phyloP scores from a whole-genome alignment of 2,329 filamentous ascomycete genomes.

The Xylogone sp. region DNA sequence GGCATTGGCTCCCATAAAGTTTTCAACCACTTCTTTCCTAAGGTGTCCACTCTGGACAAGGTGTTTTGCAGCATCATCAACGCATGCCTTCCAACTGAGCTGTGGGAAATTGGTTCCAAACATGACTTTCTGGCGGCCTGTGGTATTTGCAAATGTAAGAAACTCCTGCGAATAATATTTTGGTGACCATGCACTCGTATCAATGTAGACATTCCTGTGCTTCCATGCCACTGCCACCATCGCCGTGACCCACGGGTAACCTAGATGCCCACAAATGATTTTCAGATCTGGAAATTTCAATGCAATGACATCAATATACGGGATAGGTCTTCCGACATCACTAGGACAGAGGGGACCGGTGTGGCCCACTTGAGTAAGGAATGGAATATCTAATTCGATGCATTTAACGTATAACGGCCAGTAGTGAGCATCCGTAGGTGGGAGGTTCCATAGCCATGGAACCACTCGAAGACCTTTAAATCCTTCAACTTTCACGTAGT shows the following conservation, averaged over 20 bases:
- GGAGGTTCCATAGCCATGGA: conserved; percentile 24
- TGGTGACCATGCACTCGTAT: conserved; percentile 19
- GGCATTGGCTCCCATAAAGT: conserved; percentile 18
- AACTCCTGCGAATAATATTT: conserved; percentile 22
- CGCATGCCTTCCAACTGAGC: conserved; percentile 19
- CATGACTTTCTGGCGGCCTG: conserved; percentile 21
- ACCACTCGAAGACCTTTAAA: conserved; percentile 22
- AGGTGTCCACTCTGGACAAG: conserved; percentile 1
- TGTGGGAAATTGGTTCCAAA: conserved; percentile 25
- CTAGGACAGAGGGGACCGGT: conserved; percentile 23
- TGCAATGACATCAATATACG: conserved; percentile 22
- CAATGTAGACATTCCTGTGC: conserved; percentile 23
- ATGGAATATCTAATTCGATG: conserved; percentile 24
- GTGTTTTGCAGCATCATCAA: conserved; percentile 13
- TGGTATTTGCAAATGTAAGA: conserved; percentile 22
- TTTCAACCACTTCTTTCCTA: conserved; percentile 7
- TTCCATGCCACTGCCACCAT: conserved; percentile 23
- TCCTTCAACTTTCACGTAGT: conserved; percentile 23
- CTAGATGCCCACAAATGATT: conserved; percentile 21
- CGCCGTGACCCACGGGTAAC: conserved; percentile 22
- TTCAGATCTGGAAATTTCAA: conserved; percentile 20
- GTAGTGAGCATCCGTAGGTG: conserved; percentile 23
- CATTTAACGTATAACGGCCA: conserved; percentile 25
- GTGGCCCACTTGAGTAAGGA: conserved; percentile 25
- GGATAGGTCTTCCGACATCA: conserved; percentile 23